Base-by-base conservation (phyloP, 148 eudicot genomes). In the Fagopyrum esculentum region DNA sequence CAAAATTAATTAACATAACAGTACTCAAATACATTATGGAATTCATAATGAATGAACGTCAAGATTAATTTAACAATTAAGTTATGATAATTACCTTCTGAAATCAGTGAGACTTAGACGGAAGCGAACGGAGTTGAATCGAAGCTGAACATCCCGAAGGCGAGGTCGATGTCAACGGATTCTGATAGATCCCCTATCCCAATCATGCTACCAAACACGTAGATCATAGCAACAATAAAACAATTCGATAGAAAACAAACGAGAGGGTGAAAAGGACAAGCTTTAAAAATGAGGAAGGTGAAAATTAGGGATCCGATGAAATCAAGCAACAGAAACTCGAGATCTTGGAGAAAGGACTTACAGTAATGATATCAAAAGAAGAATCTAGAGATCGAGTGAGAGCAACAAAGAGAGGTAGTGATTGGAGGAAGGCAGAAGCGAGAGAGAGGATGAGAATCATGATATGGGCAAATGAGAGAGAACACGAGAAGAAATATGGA, bases 291-390 rank as follows among this genome's bases (percentile, higher is more conserved):
- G 22, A 9, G 47, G 6, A 66, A 66, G 5, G 15, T 2, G 71
- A 17, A 66, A 5, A 11, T 11, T 29, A 6, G 68, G 10, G 44
- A 6, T 43, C 9, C 1, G 75, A 43, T 12, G 50, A 7, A 44
- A 69, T 43, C 72, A 47, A 75, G 78, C 71, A 35, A 66, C 17
- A n/a, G 30, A 63, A 43, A 40, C 46, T 35, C 13, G 74, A 83
- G 78, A 12, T 13, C 40, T 76, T 73, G 80, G 77, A 81, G 84
- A 35, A 35, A 35, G 3, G 77, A 64, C 71, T 66, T 66, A 66
- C 47, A 66, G 46, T 66, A 2, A 2, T 35, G 40, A 35, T 1
- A 35, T 35, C 1, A 1, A 1, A 35, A 35, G 40, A 35, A 35
- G 40, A 35, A 2, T 35, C 40, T 35, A 2, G 55, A 69, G 70